These are phyloP conservation scores for Suillus bovinus DNA, from an alignment of 768 basidiomycete species.

Conservation along the genomic window DNA sequence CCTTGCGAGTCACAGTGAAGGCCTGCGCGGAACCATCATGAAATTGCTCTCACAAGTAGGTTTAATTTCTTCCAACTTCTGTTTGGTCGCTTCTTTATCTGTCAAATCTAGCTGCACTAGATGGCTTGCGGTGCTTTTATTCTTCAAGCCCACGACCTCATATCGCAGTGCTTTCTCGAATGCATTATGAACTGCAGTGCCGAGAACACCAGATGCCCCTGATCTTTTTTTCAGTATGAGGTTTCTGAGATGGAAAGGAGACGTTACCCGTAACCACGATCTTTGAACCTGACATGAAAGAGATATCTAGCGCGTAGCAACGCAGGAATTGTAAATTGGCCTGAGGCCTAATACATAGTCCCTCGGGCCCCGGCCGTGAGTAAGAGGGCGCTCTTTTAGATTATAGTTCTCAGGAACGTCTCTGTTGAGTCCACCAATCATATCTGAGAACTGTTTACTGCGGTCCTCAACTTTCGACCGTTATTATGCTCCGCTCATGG, in stretches of 20 bases:
- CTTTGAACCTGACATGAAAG: constrained; percentile 26
- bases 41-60: constrained; percentile 63
- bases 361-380: not conserved
- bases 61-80: constrained; percentile 53
- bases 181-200: constrained; percentile 70
- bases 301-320: not conserved
- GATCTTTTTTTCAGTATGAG: constrained; percentile 3
- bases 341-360: too few relatives aligned
- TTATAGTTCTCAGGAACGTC: not conserved
- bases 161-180: constrained; percentile 47
- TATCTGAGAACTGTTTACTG: not conserved
- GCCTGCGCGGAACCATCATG: not conserved
- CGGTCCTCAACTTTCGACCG: not conserved
- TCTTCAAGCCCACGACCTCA: constrained; percentile 68
- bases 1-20: constrained; percentile 40
- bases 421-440: not conserved
- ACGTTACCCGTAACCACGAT: constrained; percentile 59
- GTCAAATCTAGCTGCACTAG: constrained; percentile 68
- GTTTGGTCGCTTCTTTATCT: constrained; percentile 51
- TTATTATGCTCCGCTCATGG: too few relatives aligned
- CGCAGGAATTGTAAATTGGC: not conserved
- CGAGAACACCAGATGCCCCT: constrained; percentile 94
- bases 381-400: not conserved
- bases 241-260: not conserved
- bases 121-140: constrained; percentile 60